Base-by-base conservation (phyloP, 495 filamentous ascomycete genomes). In the Penicillium robsamsonii region DNA sequence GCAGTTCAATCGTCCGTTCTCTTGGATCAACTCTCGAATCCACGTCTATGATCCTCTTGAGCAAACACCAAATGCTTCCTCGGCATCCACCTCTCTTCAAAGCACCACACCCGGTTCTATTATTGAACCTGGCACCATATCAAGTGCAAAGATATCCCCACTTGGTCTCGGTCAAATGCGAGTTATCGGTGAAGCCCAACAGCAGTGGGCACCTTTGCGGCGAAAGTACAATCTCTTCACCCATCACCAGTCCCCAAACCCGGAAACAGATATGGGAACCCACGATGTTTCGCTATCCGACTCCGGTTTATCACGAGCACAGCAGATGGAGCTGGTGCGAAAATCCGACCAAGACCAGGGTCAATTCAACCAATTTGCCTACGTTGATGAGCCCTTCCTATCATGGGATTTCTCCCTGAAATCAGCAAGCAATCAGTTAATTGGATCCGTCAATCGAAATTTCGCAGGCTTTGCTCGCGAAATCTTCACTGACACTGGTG, bases 191-290 rank as follows among this genome's bases (percentile, higher is more conserved):
- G 84, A 87, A 71, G 81, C 82, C 20, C 85, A 87, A 53, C 82
- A 86, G 63, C 77, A 87, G 64, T 89, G 86, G 86, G 83, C 84
- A 6, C 83, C 83, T 0, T 62, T 87, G 13, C 75, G 85, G 18
- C 75, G 86, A 11, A 87, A 87, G 69, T 89, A 89, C 66, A 84
- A 87, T 54, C 73, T 89, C 1, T 88, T 87, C 65, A 75, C 83
- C 9, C 79, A 77, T 51, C 75, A 77, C 24, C 58, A 64, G 33
- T 67, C 73, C 9, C 72, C 58, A 20, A 72, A 66, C 44, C 50
- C 53, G 12, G 68, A 66, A n/a, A 67, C 65, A 30, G 69, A 79
- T n/a, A 72, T 76, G 68, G 66, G 67, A 20, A 62, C 58, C 3
- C 57, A 68, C 24, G 57, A 41, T 27, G 61, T 80, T 17, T 54